Evolutionary conservation across 352 stramenopile genomes (phyloP), one percentile per base, ranked within the genome.

Genomic region (Halophytophthora polymorphica): DNA sequence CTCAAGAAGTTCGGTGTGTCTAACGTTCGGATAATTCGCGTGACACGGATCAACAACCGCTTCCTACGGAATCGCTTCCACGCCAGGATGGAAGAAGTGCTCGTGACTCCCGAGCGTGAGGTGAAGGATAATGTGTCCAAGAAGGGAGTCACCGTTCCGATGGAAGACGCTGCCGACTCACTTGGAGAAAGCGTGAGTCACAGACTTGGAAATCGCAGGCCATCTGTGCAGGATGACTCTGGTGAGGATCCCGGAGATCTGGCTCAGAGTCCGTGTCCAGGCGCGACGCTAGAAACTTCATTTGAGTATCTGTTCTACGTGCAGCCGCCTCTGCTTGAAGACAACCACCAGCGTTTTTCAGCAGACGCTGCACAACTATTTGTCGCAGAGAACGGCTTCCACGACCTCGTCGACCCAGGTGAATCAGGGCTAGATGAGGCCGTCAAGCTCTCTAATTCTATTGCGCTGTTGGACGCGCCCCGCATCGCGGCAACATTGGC

Each of bases 1-100:
- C 53, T 95, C 7, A 53, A 58, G 1, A 53, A 64, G 13, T 71
- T 90, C 48, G 80, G 77, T 3, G 55, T 96, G 12, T 47, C 57
- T 6, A 80, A 86, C 14, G 64, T 97, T 28, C 58, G 66, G 44
- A 85, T 97, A 12, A 83, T 73, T 2, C 75, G 88, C 2, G 84
- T 97, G 6, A 93, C 86, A 3, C 77, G 86, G 13, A 91, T 97
- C 31, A 93, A 93, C 51, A 97, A 97, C 50, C 71, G 86, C 11
- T 92, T 76, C 47, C 62, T 97, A 31, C 75, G 86, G 10, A 89
- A 95, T 61, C 83, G 88, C 19, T 96, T 97, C 38, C 78, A 96
- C 19, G 31, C 77, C 21, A 64, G 79, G 25, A 87, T 96, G 71
- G 81, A 92, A 49, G 82, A 93, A 42, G 68, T 92, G 21, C 53